Evolutionary conservation across 257 asterid species (phyloP).

Genomic region (Orobanche coerulescens): DNA sequence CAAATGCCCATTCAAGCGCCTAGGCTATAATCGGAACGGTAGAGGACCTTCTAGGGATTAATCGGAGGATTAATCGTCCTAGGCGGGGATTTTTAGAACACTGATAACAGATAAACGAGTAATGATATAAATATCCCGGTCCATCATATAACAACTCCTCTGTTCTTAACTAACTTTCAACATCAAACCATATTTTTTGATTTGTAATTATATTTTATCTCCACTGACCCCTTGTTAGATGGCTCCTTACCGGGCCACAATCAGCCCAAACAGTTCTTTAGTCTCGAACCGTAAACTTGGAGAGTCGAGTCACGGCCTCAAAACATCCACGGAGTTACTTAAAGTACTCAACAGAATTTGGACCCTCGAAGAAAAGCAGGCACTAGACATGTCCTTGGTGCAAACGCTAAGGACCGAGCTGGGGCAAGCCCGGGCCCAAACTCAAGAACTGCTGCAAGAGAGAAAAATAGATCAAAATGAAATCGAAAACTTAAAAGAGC

Average conservation of each 20-base stretch:
- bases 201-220: not conserved
- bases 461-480: slow-evolving; percentile 45
- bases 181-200: not conserved
- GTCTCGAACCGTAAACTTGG: slow-evolving; percentile 38
- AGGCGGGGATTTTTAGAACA: too few species aligned
- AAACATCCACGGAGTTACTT: slow-evolving; percentile 73
- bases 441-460: slow-evolving; percentile 45
- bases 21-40: too few species aligned
- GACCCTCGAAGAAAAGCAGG: slow-evolving; percentile 85
- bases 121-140: too few species aligned
- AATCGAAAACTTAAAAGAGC: slow-evolving; percentile 36
- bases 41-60: too few species aligned
- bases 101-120: too few species aligned
- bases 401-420: slow-evolving; percentile 54
- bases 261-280: slow-evolving; percentile 35
- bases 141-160: too few species aligned
- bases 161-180: not conserved
- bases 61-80: too few species aligned
- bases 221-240: slow-evolving; percentile 37
- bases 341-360: slow-evolving; percentile 77
- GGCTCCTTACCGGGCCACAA: slow-evolving; percentile 36
- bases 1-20: too few species aligned
- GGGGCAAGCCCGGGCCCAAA: slow-evolving; percentile 37
- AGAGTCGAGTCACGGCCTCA: slow-evolving; percentile 46
- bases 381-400: slow-evolving; percentile 48